Evolutionary conservation across 495 filamentous ascomycete species (phyloP), one percentile per base, ranked within the genome.

Genomic region (Talaromyces stipitatus): DNA sequence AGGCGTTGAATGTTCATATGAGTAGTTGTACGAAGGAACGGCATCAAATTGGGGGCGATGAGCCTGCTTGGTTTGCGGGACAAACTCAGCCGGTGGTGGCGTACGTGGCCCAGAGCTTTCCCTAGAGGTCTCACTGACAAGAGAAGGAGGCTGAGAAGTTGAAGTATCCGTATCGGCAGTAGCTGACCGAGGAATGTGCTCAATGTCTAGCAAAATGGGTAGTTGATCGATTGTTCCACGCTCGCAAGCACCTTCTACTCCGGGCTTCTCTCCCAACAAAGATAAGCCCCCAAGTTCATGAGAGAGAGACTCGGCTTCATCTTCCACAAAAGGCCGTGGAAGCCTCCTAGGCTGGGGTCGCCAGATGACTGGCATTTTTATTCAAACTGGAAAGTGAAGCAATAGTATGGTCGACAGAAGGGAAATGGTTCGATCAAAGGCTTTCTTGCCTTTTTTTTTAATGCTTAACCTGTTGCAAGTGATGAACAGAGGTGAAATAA

Each of bases 141-240:
- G 58, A 14, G 57, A 45, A 18, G 57, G 50, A 4, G 33, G 30
- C 45, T 54, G 32, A 14, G 43, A 47, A 6, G 38, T 47, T 14
- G 50, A 59, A 47, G 41, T 27, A 9, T 41, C 33, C 7, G 62
- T 52, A 22, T 53, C 50, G 12, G 30, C 48, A 30, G 50, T 55
- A 1, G 62, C 62, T 0, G 60, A 28, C 38, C 63, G 58, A 58
- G 61, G 59, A 47, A 64, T 29, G 7, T 62, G 47, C 36, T 70
- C 62, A 36, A 58, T 57, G 38, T 67, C 58, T 24, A 76, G 54
- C 26, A 81, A 64, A 50, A 81, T 63, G 0, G 77, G 77, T 18
- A 68, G 65, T 55, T 81, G 78, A 54, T 79, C 74, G 58, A 79
- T 60, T 23, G 67, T 67, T 33, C 78, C 78, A 56, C 75, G 66